phyloP scores from a whole-genome alignment of 306 rosid genomes.

The Prunus campanulata region DNA sequence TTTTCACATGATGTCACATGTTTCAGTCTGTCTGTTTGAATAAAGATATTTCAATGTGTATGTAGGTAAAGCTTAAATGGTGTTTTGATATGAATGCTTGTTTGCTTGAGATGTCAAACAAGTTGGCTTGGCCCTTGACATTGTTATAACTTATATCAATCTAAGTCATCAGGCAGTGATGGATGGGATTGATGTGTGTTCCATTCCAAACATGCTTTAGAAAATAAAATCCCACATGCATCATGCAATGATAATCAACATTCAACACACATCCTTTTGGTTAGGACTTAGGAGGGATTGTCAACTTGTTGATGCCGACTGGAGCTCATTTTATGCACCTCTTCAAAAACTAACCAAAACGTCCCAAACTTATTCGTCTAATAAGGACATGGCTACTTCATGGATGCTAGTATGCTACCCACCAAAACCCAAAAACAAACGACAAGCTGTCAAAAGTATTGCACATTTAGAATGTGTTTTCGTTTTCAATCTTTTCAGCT shows the following conservation, averaged over 20 bases:
- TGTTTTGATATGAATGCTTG: not conserved
- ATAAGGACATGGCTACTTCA: not conserved
- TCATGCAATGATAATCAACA: too few relatives aligned
- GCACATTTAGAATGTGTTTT: not conserved
- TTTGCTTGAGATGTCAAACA: not conserved
- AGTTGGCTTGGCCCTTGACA: not conserved
- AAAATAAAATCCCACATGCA: too few relatives aligned
- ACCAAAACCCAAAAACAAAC: not conserved
- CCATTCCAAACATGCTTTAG: too few relatives aligned
- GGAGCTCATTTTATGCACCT: not conserved
- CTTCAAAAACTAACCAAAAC: not conserved
- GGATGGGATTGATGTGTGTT: not conserved
- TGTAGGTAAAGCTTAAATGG: too few relatives aligned
- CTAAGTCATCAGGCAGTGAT: too few relatives aligned
- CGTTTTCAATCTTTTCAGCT: not conserved
- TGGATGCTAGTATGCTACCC: not conserved
- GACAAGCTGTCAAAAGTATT: not conserved
- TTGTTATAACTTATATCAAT: too few relatives aligned
- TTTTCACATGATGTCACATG: not conserved
- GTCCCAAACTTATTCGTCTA: not conserved
- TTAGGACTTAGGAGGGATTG: too few relatives aligned
- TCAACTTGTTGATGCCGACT: not conserved
- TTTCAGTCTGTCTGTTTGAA: not conserved
- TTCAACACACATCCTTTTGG: not conserved
- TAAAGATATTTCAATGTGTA: too few relatives aligned